Base-by-base conservation (phyloP, 2,329 filamentous ascomycete species). In the Furcasterigmium furcatum region DNA sequence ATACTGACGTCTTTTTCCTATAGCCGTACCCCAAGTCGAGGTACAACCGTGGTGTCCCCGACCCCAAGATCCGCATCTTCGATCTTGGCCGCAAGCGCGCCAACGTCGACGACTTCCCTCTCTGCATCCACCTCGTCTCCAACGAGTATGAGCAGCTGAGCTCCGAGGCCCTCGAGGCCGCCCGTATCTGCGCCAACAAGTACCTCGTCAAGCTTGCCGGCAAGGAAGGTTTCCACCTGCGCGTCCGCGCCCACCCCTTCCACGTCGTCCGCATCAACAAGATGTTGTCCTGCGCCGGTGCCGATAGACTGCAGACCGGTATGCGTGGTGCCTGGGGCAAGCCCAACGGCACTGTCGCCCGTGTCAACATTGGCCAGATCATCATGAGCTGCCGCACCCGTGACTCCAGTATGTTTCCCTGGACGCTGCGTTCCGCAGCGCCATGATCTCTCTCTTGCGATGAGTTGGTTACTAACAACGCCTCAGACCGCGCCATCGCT, bases 241-340 rank as follows among this genome's bases (percentile, higher is more conserved):
- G 84, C 63, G 80, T 87, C 68, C 84, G 94, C 71, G 91, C 91
- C 69, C 94, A 99, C 84, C 94, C 94, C 60, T 99, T 89, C 90
- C 94, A 99, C 84, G 94, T 99, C 78, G 88, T 99, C 83, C 94
- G 94, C 79, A 99, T 99, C 91, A 99, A 99, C 91, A 99, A 99
- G 88, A 99, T 99, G 94, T 92, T 99, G 90, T 97, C 94, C 71
- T 99, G 94, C 77, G 94, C 94, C 69, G 94, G 94, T 84, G 94
- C 94, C 86, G 94, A 99, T 97, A 91, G 94, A 87, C 83, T 99
- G 76, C 94, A 99, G 80, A 99, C 94, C 64, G 94, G 94, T 83
- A 99, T 99, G 94, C 92, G 94, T 87, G 94, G 94, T 86, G 94
- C 94, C 65, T 99, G 91, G 86, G 94, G 94, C 71, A 99, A 99